Base-by-base conservation (phyloP, 371 early-diverging fungal genomes). In the Mucor irregularis region DNA sequence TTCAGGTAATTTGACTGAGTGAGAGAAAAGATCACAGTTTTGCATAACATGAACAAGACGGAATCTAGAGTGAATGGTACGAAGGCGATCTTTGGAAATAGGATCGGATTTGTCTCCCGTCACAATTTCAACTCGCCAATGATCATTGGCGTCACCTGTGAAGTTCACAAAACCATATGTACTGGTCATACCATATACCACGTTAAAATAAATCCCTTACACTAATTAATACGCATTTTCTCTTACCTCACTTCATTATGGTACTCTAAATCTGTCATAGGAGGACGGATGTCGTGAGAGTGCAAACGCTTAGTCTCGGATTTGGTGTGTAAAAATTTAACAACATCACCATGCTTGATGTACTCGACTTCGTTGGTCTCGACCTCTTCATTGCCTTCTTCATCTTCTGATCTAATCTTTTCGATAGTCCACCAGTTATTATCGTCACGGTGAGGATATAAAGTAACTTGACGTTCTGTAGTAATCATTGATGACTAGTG, bases 381-480 rank as follows among this genome's bases (percentile, higher is more conserved):
- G 17, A 68, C 63, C 13, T 80, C 64, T 5, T 74, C 73, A 19
- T 93, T 92, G 24, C 24, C n/a, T n/a, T n/a, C n/a, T n/a, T n/a
- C n/a, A n/a, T n/a, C n/a, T n/a, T n/a, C n/a, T n/a, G n/a, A n/a
- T n/a, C n/a, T n/a, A n/a, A n/a, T n/a, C n/a, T n/a, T n/a, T 40
- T 79, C 68, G 49, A 92, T 78, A 6, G 74, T 71, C 96, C 96
- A 98, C 55, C 84, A 57, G 68, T 96, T 96, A 77, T 97, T 97
- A 22, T 69, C 68, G 65, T 97, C 97, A 21, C 84, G 82, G 71
- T 93, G 93, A 14, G 92, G 89, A 71, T 98, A 98, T 5, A 93
- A 82, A 1, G 97, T 98, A 10, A 98, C 81, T 76, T 98, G 98
- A 84, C 97, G 99, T 49, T 97, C 87, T 87, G 57, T n/a, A 45